phyloP scores from a whole-genome alignment of 2,329 filamentous ascomycete genomes.

The Hymenoscyphus repandus region DNA sequence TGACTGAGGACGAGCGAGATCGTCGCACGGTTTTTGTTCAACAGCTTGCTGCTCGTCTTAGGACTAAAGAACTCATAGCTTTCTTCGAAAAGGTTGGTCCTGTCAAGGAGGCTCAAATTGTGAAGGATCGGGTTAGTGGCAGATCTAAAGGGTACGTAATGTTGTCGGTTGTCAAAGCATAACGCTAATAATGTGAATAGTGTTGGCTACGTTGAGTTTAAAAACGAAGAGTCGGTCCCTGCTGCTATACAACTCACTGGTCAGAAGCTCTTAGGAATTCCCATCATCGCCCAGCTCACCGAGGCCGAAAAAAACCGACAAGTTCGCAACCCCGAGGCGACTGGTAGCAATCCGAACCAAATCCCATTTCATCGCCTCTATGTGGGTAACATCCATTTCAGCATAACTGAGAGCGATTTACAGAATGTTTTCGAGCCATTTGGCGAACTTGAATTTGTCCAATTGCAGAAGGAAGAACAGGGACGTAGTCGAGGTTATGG shows the following conservation, averaged over 20 bases:
- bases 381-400: constrained; percentile 99
- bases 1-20: constrained; percentile 93
- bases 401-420: constrained; percentile 92
- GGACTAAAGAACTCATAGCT: constrained; percentile 84
- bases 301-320: constrained; percentile 99
- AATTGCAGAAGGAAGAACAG: constrained; percentile 92
- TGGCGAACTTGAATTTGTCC: constrained; percentile 94
- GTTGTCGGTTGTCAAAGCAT: constrained; percentile 2
- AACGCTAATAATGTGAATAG: constrained; percentile 47
- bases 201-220: constrained; percentile 99
- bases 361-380: constrained; percentile 97
- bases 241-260: constrained; percentile 96
- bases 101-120: constrained; percentile 96
- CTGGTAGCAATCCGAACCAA: constrained; percentile 66
- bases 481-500: constrained; percentile 91
- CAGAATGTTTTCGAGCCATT: constrained; percentile 97
- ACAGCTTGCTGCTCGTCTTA: constrained; percentile 88
- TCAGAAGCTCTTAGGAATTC: constrained; percentile 96
- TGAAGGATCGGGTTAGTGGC: constrained; percentile 94
- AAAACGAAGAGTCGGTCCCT: constrained; percentile 86
- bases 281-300: constrained; percentile 95
- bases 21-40: constrained; percentile 97
- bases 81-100: constrained; percentile 95
- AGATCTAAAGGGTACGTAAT: constrained; percentile 86
- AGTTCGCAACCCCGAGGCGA: constrained; percentile 72